phyloP scores from a whole-genome alignment of 75 land plant genomes.

The Pinus taeda region DNA sequence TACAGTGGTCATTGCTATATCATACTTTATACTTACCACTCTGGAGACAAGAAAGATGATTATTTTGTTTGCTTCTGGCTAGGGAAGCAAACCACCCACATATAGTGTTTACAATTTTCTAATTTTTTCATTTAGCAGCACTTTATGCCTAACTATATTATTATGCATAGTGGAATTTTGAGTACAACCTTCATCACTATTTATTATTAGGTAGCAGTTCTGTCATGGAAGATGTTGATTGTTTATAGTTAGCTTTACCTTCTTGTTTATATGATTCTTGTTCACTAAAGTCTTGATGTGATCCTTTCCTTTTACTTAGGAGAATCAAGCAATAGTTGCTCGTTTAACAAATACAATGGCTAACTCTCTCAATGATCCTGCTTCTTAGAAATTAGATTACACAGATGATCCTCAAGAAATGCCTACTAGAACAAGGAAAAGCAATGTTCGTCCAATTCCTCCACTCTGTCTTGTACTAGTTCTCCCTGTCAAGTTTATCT shows the following conservation, averaged over 20 bases:
- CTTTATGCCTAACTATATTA: too few relatives aligned
- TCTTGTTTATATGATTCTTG: neutral
- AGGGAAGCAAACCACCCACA: slow-evolving; percentile 76
- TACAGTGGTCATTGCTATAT: slow-evolving; percentile 83
- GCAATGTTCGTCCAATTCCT: too few relatives aligned
- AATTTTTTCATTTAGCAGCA: neutral
- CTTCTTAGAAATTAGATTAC: too few relatives aligned
- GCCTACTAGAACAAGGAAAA: too few relatives aligned
- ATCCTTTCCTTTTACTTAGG: slow-evolving; percentile 27
- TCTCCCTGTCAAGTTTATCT: too few relatives aligned
- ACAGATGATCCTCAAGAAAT: too few relatives aligned
- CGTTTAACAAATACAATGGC: slow-evolving; percentile 57
- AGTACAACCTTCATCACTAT: slow-evolving; percentile 2
- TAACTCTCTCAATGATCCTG: too few relatives aligned
- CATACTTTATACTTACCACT: slow-evolving; percentile 82
- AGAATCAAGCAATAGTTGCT: slow-evolving; percentile 66
- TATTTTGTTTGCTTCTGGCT: slow-evolving; percentile 79
- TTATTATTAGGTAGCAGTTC: neutral
- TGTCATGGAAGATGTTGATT: neutral
- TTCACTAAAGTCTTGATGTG: neutral
- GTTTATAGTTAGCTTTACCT: neutral
- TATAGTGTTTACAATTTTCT: slow-evolving; percentile 18
- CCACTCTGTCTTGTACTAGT: too few relatives aligned
- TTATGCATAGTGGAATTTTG: too few relatives aligned
- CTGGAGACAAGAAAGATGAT: slow-evolving; percentile 80